Conservation (phyloP, 2,329 filamentous ascomycete genomes). For the Hypoxylon sp. region DNA sequence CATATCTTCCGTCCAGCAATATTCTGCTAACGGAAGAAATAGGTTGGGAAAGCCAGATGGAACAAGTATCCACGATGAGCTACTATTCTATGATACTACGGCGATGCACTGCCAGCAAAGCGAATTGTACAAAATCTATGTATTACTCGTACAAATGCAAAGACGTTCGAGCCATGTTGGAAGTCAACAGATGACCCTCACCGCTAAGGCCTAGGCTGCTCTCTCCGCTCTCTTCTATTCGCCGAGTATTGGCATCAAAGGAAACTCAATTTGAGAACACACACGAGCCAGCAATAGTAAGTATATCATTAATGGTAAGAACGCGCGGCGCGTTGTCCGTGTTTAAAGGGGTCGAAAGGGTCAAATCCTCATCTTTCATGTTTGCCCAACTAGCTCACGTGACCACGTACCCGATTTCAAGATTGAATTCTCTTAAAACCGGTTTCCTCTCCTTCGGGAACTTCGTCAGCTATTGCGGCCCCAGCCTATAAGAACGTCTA, state of each 20-base stretch:
- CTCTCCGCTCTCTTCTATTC: background rate
- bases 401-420: constrained; percentile 35
- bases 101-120: constrained; percentile 19
- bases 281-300: background rate
- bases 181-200: constrained; percentile 1
- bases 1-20: background rate
- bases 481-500: constrained; percentile 16
- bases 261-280: background rate
- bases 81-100: constrained; percentile 20
- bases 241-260: background rate
- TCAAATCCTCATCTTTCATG: background rate
- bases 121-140: constrained; percentile 42
- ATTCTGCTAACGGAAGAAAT: constrained; percentile 46
- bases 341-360: background rate
- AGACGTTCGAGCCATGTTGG: constrained; percentile 11
- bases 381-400: constrained; percentile 35
- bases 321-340: background rate
- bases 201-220: background rate
- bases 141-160: constrained; percentile 38
- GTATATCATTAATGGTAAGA: background rate
- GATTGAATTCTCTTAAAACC: constrained; percentile 36
- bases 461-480: constrained; percentile 7
- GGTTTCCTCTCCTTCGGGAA: constrained; percentile 38
- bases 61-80: constrained; percentile 64
- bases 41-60: constrained; percentile 65